Conservation (phyloP, 2,329 filamentous ascomycete genomes). For the Amauroascus niger region DNA sequence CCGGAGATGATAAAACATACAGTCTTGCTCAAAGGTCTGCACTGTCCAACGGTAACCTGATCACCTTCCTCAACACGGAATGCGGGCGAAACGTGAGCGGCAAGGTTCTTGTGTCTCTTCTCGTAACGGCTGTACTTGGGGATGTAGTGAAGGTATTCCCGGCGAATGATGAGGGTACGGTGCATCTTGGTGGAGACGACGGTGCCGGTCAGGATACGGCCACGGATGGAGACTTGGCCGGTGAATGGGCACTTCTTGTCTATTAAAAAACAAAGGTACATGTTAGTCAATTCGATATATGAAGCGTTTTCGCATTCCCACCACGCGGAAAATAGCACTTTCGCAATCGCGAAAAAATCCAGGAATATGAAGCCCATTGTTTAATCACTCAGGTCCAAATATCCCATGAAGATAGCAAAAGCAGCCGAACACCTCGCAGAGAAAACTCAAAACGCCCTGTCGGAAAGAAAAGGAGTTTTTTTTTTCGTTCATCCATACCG, state of each 20-base stretch:
- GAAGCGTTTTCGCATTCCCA: background rate
- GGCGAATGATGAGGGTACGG: conserved; percentile 97
- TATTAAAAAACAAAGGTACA: conserved; percentile 36
- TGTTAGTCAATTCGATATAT: conserved; percentile 1
- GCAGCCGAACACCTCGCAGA: background rate
- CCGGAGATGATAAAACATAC: conserved; percentile 48
- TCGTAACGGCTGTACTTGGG: conserved; percentile 99
- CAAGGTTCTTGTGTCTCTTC: conserved; percentile 99
- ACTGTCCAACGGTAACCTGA: conserved; percentile 98
- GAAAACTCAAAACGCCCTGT: background rate
- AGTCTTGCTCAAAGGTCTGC: conserved; percentile 98
- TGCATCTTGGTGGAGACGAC: conserved; percentile 99
- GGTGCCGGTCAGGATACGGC: conserved; percentile 98
- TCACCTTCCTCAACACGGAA: conserved; percentile 99
- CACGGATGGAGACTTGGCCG: conserved; percentile 97
- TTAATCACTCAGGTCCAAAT: background rate
- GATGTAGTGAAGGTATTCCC: conserved; percentile 99
- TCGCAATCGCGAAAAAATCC: background rate
- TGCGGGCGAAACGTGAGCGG: conserved; percentile 95
- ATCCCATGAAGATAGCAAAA: background rate
- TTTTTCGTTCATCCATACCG: conserved; percentile 73
- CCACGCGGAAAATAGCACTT: background rate
- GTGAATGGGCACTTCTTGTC: conserved; percentile 99
- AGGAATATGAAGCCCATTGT: background rate
- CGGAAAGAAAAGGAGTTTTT: conserved; percentile 5